Conservation (phyloP, 129 eudicot species). For the Arctium lappa region DNA sequence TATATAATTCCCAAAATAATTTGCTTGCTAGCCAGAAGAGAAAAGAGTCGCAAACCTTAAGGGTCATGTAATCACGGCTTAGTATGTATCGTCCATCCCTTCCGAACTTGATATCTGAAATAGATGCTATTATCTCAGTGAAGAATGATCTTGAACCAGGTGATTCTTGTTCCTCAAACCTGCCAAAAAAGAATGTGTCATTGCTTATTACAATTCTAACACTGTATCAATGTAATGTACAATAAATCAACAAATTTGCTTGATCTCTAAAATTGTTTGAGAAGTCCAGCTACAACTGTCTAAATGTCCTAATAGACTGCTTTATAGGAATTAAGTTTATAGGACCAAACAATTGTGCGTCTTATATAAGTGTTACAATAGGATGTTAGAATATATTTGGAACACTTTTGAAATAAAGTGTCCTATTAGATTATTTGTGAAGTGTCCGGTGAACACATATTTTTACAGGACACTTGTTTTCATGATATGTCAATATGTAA, state of each 20-base stretch:
- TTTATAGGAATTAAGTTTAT: background rate
- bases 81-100: constrained; percentile 84
- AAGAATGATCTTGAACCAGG: constrained; percentile 98
- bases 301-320: background rate
- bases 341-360: background rate
- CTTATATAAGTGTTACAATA: background rate
- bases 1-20: background rate
- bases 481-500: background rate
- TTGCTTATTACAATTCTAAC: background rate
- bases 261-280: background rate
- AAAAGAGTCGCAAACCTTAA: constrained; percentile 52
- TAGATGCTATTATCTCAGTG: constrained; percentile 96
- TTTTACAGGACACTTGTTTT: too few species aligned
- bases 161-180: constrained; percentile 97
- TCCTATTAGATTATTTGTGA: background rate
- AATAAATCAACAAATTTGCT: background rate
- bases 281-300: background rate
- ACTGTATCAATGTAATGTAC: background rate
- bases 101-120: constrained; percentile 93
- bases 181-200: constrained; percentile 21
- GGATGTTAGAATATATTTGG: background rate
- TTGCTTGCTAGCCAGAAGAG: background rate
- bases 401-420: background rate
- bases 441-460: background rate
- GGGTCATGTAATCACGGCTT: constrained; percentile 99